These are phyloP conservation scores for Ramaria rubella DNA, from an alignment of 768 basidiomycete genomes.

Conservation along the genomic window DNA sequence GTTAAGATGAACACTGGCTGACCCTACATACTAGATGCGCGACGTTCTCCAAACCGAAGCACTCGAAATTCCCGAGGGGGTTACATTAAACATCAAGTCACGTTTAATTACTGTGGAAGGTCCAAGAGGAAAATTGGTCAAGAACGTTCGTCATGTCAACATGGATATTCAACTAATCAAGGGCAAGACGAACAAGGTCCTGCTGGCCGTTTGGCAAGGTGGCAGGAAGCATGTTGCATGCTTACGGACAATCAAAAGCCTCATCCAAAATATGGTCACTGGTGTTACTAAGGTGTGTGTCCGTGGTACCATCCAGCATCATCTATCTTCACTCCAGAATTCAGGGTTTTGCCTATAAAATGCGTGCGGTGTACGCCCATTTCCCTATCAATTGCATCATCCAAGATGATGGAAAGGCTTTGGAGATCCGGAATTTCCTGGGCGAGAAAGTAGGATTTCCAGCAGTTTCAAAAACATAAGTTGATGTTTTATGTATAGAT, in stretches of 20 bases:
- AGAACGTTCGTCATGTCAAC: conserved; percentile 87
- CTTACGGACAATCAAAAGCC: conserved; percentile 88
- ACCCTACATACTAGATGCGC: conserved; percentile 58
- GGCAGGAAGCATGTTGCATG: conserved; percentile 98
- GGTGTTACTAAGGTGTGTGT: conserved; percentile 85
- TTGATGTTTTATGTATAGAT: conserved; percentile 40
- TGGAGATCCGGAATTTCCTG: conserved; percentile 94
- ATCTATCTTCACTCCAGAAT: not conserved
- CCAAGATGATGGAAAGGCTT: conserved; percentile 57
- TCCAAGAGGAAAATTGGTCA: conserved; percentile 86
- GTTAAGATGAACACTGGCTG: conserved; percentile 8
- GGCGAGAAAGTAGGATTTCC: conserved; percentile 73
- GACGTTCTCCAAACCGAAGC: conserved; percentile 93
- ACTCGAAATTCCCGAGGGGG: conserved; percentile 78
- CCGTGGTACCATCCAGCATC: not conserved
- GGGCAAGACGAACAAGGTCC: conserved; percentile 72
- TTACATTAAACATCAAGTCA: conserved; percentile 84
- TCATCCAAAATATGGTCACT: conserved; percentile 96
- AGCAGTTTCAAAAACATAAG: not conserved
- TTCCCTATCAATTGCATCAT: conserved; percentile 99
- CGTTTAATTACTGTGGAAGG: conserved; percentile 89
- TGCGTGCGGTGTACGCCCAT: conserved; percentile 99
- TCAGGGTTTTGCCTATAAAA: conserved; percentile 99
- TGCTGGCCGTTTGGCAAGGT: conserved; percentile 96
- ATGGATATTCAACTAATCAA: conserved; percentile 88